These are phyloP conservation scores for Cardiospermum halicacabum DNA, from an alignment of 345 rosid species.

Conservation along the genomic window DNA sequence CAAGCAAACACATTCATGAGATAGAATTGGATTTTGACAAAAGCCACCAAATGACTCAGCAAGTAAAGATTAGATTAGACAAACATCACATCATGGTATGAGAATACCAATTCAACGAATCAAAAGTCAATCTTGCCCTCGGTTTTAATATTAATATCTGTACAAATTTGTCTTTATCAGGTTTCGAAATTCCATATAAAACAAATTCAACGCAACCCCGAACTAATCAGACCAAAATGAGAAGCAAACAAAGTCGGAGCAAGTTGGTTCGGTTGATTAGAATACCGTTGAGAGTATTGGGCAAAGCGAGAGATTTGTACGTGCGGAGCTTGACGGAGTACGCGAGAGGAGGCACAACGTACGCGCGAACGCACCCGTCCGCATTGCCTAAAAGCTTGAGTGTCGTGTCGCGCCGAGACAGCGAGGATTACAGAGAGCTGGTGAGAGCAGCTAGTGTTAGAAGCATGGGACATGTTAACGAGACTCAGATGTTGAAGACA, in stretches of 20 bases:
- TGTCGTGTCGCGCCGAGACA: conserved; percentile 25
- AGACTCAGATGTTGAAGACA: conserved; percentile 41
- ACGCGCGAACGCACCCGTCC: too few species aligned
- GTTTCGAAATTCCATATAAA: conserved; percentile 14
- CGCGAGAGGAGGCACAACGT: conserved; percentile 28
- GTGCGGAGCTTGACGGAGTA: conserved; percentile 55
- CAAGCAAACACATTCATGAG: too few species aligned
- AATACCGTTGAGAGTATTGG: conserved; percentile 40
- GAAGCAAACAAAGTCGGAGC: conserved; percentile 30
- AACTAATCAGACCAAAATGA: too few species aligned
- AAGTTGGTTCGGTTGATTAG: conserved; percentile 44
- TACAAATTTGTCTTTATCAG: background rate
- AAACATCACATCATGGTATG: background rate
- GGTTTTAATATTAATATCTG: background rate
- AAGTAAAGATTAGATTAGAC: background rate
- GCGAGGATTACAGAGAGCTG: conserved; percentile 65
- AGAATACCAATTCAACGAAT: background rate
- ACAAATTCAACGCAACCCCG: conserved; percentile 4
- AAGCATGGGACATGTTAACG: conserved; percentile 46
- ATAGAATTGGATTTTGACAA: background rate
- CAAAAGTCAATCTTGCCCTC: background rate
- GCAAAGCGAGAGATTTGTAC: conserved; percentile 65
- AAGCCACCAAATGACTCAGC: conserved; percentile 1
- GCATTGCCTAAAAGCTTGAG: conserved; percentile 60
- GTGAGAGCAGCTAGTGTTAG: conserved; percentile 61